phyloP scores from a whole-genome alignment of 208 protist species.

The Entamoeba moshkovskii region DNA sequence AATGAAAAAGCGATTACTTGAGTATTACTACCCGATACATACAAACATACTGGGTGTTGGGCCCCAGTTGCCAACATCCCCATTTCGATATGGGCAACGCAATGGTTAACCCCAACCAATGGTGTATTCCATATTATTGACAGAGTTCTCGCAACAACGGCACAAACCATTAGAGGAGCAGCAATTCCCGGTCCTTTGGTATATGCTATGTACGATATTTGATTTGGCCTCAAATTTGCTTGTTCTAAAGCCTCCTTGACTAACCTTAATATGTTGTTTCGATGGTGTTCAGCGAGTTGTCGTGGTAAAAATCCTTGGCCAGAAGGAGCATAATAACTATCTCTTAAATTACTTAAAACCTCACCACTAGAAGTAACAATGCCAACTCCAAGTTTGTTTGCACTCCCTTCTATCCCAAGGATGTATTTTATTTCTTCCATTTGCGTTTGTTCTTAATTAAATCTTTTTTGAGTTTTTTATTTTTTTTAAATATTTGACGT shows the following conservation, averaged over 20 bases:
- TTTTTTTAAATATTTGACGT: not conserved
- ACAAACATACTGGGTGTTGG: constrained; percentile 85
- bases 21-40: constrained; percentile 96
- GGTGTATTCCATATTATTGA: constrained; percentile 64
- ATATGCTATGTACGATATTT: constrained; percentile 79
- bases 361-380: constrained; percentile 71
- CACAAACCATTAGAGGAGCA: constrained; percentile 61
- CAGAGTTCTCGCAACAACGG: constrained; percentile 60
- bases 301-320: constrained; percentile 83
- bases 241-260: constrained; percentile 70
- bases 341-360: constrained; percentile 81
- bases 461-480: not conserved
- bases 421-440: not conserved
- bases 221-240: constrained; percentile 52
- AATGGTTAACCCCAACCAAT: constrained; percentile 94
- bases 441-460: not conserved
- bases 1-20: constrained; percentile 86
- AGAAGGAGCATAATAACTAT: constrained; percentile 82
- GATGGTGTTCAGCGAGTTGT: constrained; percentile 90
- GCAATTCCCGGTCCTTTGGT: constrained; percentile 89
- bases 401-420: constrained; percentile 89
- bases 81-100: constrained; percentile 98
- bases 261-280: constrained; percentile 49
- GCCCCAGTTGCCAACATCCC: constrained; percentile 75
- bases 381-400: constrained; percentile 95